Evolutionary conservation across 129 eudicot genomes (phyloP).

Genomic region (Daucus carota): DH1_v3.0 NC_030385.2:4030001-4030500

Average conservation of each 20-base stretch:
- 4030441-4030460: conserved; percentile 83
- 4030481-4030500: conserved; percentile 67
- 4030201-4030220: not conserved
- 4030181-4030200: not conserved
- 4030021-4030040: conserved; percentile 37
- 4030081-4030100: conserved; percentile 57
- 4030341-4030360: conserved; percentile 56
- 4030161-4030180: not conserved
- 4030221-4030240: conserved; percentile 19
- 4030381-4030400: conserved; percentile 42
- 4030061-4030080: conserved; percentile 35
- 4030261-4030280: conserved; percentile 37
- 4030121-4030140: conserved; percentile 88
- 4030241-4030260: conserved; percentile 26
- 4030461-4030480: conserved; percentile 49
- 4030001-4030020: conserved; percentile 32
- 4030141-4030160: conserved; percentile 36
- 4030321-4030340: conserved; percentile 64
- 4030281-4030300: conserved; percentile 27
- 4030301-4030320: conserved; percentile 68
- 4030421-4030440: conserved; percentile 73
- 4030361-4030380: conserved; percentile 45
- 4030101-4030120: conserved; percentile 44
- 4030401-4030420: conserved; percentile 43
- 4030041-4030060: conserved; percentile 12